Evolutionary conservation across 225 moss, liverwort and hornwort species (phyloP).

Genomic region (Pseudoscleropodium purum): DNA sequence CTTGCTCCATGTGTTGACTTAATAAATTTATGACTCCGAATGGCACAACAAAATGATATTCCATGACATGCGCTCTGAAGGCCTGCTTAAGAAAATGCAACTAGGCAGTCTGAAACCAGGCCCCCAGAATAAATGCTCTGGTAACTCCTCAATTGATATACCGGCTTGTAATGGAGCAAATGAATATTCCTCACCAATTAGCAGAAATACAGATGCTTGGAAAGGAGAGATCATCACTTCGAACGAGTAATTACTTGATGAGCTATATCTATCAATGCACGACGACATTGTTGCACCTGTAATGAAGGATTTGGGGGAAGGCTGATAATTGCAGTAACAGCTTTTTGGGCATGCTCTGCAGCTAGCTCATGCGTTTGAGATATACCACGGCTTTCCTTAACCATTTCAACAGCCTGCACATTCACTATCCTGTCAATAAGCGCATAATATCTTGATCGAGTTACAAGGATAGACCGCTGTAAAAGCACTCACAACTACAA

Average conservation of each 20-base stretch:
- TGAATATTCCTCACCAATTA: conserved; percentile 3
- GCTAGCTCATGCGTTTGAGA: conserved; percentile 69
- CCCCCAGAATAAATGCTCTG: not conserved
- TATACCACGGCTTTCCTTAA: conserved; percentile 67
- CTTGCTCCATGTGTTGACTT: not conserved
- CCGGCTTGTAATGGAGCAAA: conserved; percentile 9
- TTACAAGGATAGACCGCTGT: not conserved
- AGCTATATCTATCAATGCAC: conserved; percentile 71
- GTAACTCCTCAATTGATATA: not conserved
- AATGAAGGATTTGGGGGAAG: conserved; percentile 50
- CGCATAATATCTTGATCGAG: not conserved
- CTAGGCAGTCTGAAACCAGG: not conserved
- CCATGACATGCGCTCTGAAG: not conserved
- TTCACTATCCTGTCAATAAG: not conserved
- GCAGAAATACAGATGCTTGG: not conserved
- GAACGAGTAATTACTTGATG: conserved; percentile 60
- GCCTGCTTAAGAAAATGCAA: not conserved
- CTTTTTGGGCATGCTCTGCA: conserved; percentile 69
- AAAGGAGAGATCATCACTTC: conserved; percentile 36
- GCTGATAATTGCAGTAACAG: conserved; percentile 48
- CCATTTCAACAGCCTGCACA: conserved; percentile 83
- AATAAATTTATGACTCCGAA: not conserved
- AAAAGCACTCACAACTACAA: not conserved
- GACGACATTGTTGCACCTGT: conserved; percentile 69
- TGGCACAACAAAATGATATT: not conserved